These are phyloP conservation scores for Cinchona pubescens DNA, from an alignment of 257 asterid genomes.

Conservation along the genomic window DNA sequence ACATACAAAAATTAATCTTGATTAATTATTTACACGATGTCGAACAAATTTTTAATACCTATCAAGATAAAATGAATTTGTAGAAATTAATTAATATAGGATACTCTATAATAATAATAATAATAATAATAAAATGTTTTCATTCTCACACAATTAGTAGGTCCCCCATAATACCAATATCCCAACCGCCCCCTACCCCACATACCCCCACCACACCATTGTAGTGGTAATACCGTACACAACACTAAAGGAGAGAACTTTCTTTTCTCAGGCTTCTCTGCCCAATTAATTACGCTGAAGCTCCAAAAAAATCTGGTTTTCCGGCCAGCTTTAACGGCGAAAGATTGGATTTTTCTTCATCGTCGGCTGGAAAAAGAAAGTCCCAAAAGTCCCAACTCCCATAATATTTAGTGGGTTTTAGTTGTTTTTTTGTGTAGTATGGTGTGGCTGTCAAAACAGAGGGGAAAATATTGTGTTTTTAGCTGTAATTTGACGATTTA, in stretches of 20 bases:
- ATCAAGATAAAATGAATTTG: too few relatives aligned
- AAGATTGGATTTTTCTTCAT: neutral
- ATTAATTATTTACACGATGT: too few relatives aligned
- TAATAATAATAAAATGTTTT: too few relatives aligned
- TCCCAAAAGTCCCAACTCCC: neutral
- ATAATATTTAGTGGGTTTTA: constrained; percentile 13
- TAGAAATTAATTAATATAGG: too few relatives aligned
- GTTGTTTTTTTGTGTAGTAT: neutral
- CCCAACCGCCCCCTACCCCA: too few relatives aligned
- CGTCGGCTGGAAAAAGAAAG: constrained; percentile 16
- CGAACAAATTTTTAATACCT: too few relatives aligned
- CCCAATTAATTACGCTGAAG: neutral
- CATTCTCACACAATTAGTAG: too few relatives aligned
- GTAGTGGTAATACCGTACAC: too few relatives aligned
- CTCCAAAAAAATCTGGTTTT: neutral
- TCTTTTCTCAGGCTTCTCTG: constrained; percentile 5
- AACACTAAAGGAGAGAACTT: constrained; percentile 1
- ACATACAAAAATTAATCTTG: too few relatives aligned
- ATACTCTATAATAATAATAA: too few relatives aligned
- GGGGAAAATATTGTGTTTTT: neutral
- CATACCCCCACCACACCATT: too few relatives aligned
- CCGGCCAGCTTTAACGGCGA: constrained; percentile 9
- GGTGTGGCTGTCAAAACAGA: constrained; percentile 4
- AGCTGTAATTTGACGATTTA: constrained; percentile 17
- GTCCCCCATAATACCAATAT: too few relatives aligned